Evolutionary conservation across 768 basidiomycete genomes (phyloP).

Genomic region (Imleria badia): DNA sequence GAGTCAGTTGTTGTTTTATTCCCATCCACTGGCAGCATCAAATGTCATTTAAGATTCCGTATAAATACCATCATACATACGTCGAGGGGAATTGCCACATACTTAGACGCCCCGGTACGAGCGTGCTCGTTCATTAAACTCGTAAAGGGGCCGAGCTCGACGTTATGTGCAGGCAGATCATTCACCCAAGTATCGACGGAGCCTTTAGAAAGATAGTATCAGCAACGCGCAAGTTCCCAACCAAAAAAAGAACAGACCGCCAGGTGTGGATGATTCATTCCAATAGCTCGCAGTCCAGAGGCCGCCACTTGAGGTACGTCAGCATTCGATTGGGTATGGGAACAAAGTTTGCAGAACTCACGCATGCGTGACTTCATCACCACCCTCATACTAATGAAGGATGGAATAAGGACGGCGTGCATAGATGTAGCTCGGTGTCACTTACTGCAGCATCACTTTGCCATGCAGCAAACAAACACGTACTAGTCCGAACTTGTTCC

Average conservation of each 20-base stretch:
- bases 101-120: background rate
- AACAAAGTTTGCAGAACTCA: no score
- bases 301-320: background rate
- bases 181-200: background rate
- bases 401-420: no score
- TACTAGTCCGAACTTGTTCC: no score
- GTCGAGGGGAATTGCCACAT: no score
- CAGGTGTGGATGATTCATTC: background rate
- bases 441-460: background rate
- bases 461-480: background rate
- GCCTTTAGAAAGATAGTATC: background rate
- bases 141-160: background rate
- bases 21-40: background rate
- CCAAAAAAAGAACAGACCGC: background rate
- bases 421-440: background rate
- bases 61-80: background rate
- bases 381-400: no score
- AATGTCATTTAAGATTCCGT: background rate
- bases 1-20: background rate
- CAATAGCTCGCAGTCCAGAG: constrained; percentile 8
- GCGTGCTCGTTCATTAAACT: background rate
- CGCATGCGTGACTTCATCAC: no score
- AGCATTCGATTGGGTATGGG: background rate
- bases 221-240: background rate
- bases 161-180: background rate